Percentiles rank a stretch among this genome's conserved stretches.
Conservation (phyloP, 202 grass and related monocot genomes). For the Brachypodium distachyon region DNA sequence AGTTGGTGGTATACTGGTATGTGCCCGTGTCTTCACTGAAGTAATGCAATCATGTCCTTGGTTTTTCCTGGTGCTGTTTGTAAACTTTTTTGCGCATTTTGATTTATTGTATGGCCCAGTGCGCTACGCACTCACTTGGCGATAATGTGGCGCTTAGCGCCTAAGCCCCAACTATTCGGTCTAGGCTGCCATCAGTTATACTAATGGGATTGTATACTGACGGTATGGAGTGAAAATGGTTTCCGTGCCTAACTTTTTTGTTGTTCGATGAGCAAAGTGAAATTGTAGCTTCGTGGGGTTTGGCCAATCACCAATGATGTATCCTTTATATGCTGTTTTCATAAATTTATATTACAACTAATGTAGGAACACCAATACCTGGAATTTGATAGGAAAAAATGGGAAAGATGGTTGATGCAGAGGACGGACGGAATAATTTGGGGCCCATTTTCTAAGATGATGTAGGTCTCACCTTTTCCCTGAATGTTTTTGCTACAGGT, state of each 20-base stretch:
- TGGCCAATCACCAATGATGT: background rate
- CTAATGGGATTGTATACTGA: background rate
- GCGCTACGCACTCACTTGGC: background rate
- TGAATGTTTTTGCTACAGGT: background rate
- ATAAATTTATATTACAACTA: background rate
- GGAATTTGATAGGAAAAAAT: conserved; percentile 68
- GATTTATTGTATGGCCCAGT: background rate
- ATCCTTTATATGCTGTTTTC: background rate
- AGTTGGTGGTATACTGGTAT: background rate
- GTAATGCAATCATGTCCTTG: background rate
- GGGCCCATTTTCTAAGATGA: conserved; percentile 32
- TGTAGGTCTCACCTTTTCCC: conserved; percentile 58
- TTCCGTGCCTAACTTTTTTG: background rate
- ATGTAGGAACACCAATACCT: conserved; percentile 39
- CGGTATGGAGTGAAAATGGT: background rate
- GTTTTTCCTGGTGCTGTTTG: background rate
- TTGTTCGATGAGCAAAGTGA: background rate
- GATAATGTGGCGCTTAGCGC: background rate
- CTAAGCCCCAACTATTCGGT: background rate
- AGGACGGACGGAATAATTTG: conserved; percentile 34
- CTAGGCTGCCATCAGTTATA: background rate
- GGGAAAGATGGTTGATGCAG: conserved; percentile 72
- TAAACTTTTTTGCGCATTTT: background rate
- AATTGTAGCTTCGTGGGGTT: background rate
- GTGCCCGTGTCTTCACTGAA: background rate